Percentiles rank a stretch among this genome's conserved stretches.
phyloP scores from a whole-genome alignment of 2,329 filamentous ascomycete genomes.

The Calonectria multiphialidica region DNA sequence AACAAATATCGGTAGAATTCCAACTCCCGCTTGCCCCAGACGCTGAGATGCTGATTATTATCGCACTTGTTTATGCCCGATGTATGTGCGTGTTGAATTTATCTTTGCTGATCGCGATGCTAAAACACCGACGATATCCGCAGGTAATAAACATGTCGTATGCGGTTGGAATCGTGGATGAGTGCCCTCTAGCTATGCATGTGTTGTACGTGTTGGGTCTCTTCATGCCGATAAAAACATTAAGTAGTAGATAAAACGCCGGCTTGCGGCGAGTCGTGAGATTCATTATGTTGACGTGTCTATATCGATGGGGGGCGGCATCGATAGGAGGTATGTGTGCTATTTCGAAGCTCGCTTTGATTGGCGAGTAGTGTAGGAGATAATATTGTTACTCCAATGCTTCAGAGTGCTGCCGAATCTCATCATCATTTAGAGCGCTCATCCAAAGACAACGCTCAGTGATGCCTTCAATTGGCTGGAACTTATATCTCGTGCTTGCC shows the following conservation, averaged over 20 bases:
- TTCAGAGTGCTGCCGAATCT: conserved; percentile 72
- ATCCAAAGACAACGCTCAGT: conserved; percentile 90
- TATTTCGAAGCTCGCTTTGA: background rate
- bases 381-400: conserved; percentile 54
- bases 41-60: conserved; percentile 34
- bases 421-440: conserved; percentile 80
- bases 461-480: conserved; percentile 80
- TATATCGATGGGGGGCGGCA: conserved; percentile 14
- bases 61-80: conserved; percentile 7
- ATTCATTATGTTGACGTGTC: conserved; percentile 18
- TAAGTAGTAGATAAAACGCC: conserved; percentile 17
- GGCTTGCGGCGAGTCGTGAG: conserved; percentile 21
- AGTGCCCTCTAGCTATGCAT: background rate
- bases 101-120: background rate
- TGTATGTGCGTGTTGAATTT: conserved; percentile 14
- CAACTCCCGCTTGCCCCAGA: conserved; percentile 44
- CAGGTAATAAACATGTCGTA: conserved; percentile 8
- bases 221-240: conserved; percentile 15
- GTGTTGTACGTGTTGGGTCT: conserved; percentile 6
- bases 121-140: background rate
- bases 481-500: conserved; percentile 79
- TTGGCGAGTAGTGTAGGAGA: background rate
- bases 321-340: conserved; percentile 4
- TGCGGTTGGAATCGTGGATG: conserved; percentile 14
- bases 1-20: conserved; percentile 28